Evolutionary conservation across 192 early-diverging fungal genomes (phyloP).

Genomic region (Funneliformis mosseae): DNA sequence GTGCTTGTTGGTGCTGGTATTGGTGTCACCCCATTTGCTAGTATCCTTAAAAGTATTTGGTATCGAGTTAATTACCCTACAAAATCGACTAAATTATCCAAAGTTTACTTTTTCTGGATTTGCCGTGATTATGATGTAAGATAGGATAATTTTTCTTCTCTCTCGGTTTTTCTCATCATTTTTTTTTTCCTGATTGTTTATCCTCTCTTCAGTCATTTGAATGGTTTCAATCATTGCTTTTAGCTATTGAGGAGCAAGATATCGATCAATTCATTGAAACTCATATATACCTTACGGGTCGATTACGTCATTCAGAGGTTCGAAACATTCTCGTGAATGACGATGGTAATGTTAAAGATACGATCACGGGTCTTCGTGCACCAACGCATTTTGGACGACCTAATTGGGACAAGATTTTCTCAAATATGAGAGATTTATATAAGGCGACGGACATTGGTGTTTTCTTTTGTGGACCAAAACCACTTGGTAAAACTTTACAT

Average conservation of each 20-base stretch:
- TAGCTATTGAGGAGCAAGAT: conserved; percentile 64
- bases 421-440: conserved; percentile 44
- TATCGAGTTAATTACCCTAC: conserved; percentile 62
- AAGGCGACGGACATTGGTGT: conserved; percentile 70
- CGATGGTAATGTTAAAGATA: conserved; percentile 44
- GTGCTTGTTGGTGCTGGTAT: conserved; percentile 79
- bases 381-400: conserved; percentile 52
- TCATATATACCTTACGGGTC: conserved; percentile 70
- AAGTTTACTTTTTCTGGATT: conserved; percentile 81
- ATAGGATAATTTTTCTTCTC: background rate
- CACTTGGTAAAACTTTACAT: conserved; percentile 50
- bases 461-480: conserved; percentile 79
- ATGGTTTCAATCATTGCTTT: conserved; percentile 81
- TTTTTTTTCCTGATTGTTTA: background rate
- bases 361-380: conserved; percentile 48
- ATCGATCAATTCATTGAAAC: conserved; percentile 65
- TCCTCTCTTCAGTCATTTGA: conserved; percentile 53
- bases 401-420: conserved; percentile 49
- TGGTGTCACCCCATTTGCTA: conserved; percentile 80
- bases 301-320: conserved; percentile 62
- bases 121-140: conserved; percentile 62
- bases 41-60: conserved; percentile 74
- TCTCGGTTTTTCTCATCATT: background rate
- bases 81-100: conserved; percentile 55
- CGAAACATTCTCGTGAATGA: conserved; percentile 62